A percentile compares a stretch with the other conserved stretches of the same genome.
Evolutionary conservation across 768 basidiomycete genomes (phyloP).

Genomic region (Amanita fuliginea): DNA sequence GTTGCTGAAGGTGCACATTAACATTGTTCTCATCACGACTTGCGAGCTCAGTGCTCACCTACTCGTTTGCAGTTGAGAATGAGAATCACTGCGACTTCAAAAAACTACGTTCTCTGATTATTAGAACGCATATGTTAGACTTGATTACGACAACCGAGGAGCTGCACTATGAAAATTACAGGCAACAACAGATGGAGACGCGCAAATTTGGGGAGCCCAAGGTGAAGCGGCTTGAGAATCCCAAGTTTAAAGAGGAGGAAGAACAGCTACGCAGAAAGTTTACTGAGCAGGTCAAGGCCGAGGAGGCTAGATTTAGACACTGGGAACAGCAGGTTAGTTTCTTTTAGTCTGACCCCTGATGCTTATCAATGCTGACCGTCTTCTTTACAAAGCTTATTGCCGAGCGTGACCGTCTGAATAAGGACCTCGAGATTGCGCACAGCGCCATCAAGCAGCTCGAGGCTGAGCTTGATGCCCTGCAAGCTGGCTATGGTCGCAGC

Average conservation of each 20-base stretch:
- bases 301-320: constrained; percentile 94
- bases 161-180: constrained; percentile 94
- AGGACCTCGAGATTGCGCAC: constrained; percentile 91
- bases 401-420: constrained; percentile 97
- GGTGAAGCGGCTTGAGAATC: constrained; percentile 97
- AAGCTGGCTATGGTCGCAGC: constrained; percentile 76
- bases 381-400: constrained; percentile 73
- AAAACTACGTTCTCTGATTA: constrained; percentile 89
- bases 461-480: constrained; percentile 81
- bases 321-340: constrained; percentile 94
- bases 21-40: not conserved
- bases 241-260: constrained; percentile 99
- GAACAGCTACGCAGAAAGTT: constrained; percentile 94
- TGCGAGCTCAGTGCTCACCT: not conserved
- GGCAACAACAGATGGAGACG: constrained; percentile 99
- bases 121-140: constrained; percentile 98
- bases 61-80: constrained; percentile 68
- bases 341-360: constrained; percentile 1
- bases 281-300: constrained; percentile 99
- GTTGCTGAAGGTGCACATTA: constrained; percentile 79
- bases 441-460: constrained; percentile 87
- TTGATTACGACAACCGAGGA: constrained; percentile 95
- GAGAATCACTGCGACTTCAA: constrained; percentile 99
- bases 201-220: constrained; percentile 98
- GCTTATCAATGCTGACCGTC: constrained; percentile 6